Evolutionary conservation across 306 rosid genomes (phyloP).

Genomic region (Aeschynomene evenia): DNA sequence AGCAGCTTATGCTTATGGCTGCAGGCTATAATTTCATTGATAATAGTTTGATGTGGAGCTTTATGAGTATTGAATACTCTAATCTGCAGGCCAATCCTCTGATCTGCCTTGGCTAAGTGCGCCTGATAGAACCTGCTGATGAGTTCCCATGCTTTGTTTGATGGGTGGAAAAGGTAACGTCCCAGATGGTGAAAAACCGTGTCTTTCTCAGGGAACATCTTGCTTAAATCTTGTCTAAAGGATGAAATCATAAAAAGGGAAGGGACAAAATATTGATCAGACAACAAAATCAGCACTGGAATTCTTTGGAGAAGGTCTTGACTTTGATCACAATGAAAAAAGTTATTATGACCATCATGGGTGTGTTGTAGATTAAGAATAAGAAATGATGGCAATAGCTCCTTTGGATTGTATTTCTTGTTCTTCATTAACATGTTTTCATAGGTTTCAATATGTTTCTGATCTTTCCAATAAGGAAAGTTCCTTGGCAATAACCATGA

Average conservation of each 20-base stretch:
- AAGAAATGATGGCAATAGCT: slow-evolving; percentile 40
- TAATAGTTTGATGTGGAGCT: slow-evolving; percentile 47
- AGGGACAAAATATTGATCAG: slow-evolving; percentile 68
- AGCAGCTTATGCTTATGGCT: slow-evolving; percentile 52
- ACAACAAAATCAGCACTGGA: slow-evolving; percentile 48
- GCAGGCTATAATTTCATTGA: slow-evolving; percentile 67
- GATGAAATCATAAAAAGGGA: slow-evolving; percentile 65
- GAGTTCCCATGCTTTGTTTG: slow-evolving; percentile 52
- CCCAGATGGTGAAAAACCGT: slow-evolving; percentile 49
- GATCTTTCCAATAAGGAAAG: slow-evolving; percentile 52
- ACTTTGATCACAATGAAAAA: slow-evolving; percentile 63
- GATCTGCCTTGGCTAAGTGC: slow-evolving; percentile 40
- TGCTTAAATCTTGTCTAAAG: slow-evolving; percentile 40
- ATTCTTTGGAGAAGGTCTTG: slow-evolving; percentile 50
- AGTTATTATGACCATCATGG: slow-evolving; percentile 63
- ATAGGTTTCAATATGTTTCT: slow-evolving; percentile 44
- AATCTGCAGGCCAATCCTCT: slow-evolving; percentile 48
- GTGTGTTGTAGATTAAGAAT: slow-evolving; percentile 60
- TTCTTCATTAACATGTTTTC: slow-evolving; percentile 43
- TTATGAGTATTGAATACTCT: slow-evolving; percentile 45
- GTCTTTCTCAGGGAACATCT: slow-evolving; percentile 43
- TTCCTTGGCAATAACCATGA: slow-evolving; percentile 62
- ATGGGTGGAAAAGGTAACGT: slow-evolving; percentile 50
- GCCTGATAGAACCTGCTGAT: slow-evolving; percentile 39
- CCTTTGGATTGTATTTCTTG: slow-evolving; percentile 27